phyloP scores from a whole-genome alignment of 495 filamentous ascomycete species.

The Chaetomium fimeti region DNA sequence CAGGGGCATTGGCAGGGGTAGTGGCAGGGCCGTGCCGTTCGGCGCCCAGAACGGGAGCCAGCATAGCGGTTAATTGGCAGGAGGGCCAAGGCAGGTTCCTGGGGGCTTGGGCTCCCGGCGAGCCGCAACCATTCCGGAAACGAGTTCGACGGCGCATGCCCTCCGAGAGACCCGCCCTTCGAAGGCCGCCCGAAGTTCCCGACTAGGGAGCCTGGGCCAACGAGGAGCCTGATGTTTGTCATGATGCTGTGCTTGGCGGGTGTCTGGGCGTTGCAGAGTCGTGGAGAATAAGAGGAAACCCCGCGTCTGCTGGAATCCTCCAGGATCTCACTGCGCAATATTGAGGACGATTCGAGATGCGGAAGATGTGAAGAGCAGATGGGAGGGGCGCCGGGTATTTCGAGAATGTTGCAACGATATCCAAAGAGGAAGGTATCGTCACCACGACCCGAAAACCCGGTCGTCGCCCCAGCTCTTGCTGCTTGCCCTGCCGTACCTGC shows the following conservation, averaged over 20 bases:
- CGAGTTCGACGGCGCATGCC: slow-evolving; percentile 22
- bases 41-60: slow-evolving; percentile 3
- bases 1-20: slow-evolving; percentile 7
- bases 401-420: neutral
- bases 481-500: neutral
- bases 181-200: neutral
- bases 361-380: neutral
- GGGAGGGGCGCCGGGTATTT: slow-evolving; percentile 9
- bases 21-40: slow-evolving; percentile 11
- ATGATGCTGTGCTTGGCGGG: neutral
- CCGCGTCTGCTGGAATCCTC: neutral
- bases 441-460: slow-evolving; percentile 15
- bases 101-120: slow-evolving; percentile 34
- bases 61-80: slow-evolving; percentile 15
- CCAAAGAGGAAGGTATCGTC: slow-evolving; percentile 17
- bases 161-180: slow-evolving; percentile 24
- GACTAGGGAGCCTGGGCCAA: neutral
- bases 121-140: slow-evolving; percentile 36
- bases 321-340: neutral
- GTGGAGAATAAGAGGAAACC: neutral
- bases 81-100: slow-evolving; percentile 20
- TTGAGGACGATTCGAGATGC: slow-evolving; percentile 3
- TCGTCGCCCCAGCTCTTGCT: neutral
- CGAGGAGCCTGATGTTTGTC: neutral
- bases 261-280: neutral